phyloP scores from a whole-genome alignment of 179 eudicot species.

The Nepenthes alata region DNA sequence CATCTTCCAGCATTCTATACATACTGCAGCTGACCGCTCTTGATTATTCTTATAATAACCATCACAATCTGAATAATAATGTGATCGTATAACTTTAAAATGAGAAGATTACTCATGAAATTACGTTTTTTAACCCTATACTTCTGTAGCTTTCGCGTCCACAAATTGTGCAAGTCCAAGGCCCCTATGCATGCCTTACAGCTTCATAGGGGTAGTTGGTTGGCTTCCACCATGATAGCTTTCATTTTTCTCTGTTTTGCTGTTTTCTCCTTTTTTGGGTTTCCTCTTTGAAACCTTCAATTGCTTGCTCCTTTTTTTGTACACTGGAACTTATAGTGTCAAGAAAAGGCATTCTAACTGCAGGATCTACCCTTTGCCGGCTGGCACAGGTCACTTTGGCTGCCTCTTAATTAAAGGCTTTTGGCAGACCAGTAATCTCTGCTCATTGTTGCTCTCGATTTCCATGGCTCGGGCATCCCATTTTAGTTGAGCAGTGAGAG shows the following conservation, averaged over 20 bases:
- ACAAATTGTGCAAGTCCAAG: constrained; percentile 40
- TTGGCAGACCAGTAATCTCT: constrained; percentile 87
- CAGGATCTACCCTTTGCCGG: constrained; percentile 15
- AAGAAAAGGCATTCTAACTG: background rate
- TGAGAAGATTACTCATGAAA: constrained; percentile 17
- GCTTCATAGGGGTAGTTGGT: constrained; percentile 48
- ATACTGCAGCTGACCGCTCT: too few relatives aligned
- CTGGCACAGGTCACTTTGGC: constrained; percentile 17
- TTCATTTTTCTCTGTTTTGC: constrained; percentile 3
- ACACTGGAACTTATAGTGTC: background rate
- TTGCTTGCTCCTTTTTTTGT: constrained; percentile 8
- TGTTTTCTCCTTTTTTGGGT: background rate
- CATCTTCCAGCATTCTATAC: too few relatives aligned
- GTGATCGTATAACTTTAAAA: constrained; percentile 10
- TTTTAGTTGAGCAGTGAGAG: constrained; percentile 47
- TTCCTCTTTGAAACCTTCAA: too few relatives aligned
- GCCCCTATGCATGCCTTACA: constrained; percentile 69
- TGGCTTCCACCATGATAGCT: constrained; percentile 7
- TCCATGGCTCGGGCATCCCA: constrained; percentile 97
- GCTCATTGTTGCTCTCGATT: constrained; percentile 58
- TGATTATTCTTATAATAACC: constrained; percentile 20
- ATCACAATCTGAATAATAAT: constrained; percentile 19
- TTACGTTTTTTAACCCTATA: constrained; percentile 24
- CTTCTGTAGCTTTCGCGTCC: constrained; percentile 20
- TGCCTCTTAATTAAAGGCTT: constrained; percentile 76